These are phyloP conservation scores for Pseudognaphalium luteoalbum DNA, from an alignment of 129 eudicot species.

Conservation along the genomic window DNA sequence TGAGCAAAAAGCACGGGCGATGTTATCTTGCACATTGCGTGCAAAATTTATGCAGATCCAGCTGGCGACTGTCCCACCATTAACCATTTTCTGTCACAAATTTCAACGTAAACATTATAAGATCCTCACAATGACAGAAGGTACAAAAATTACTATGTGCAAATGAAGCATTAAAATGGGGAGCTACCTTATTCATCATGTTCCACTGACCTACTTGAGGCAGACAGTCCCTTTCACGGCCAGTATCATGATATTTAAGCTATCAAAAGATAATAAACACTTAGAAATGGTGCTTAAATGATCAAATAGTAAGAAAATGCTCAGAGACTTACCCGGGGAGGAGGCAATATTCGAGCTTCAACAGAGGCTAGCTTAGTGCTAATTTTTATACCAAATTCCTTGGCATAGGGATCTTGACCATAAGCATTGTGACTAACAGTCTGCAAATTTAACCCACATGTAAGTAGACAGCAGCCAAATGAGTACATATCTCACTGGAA, in stretches of 20 bases:
- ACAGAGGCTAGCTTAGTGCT: constrained; percentile 81
- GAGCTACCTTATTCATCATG: constrained; percentile 85
- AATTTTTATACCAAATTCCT: constrained; percentile 89
- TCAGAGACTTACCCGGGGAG: constrained; percentile 69
- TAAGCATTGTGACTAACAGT: constrained; percentile 89
- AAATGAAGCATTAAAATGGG: background rate
- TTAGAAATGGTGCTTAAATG: background rate
- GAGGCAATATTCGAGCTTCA: constrained; percentile 89
- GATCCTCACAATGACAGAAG: background rate
- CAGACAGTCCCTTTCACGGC: constrained; percentile 86
- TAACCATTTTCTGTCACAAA: constrained; percentile 45
- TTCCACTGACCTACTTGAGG: constrained; percentile 99
- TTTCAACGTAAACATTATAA: background rate
- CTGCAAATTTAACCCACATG: constrained; percentile 38
- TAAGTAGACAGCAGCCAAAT: background rate
- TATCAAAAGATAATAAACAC: constrained; percentile 21
- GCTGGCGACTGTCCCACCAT: constrained; percentile 72
- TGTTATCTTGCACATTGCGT: constrained; percentile 78
- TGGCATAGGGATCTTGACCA: constrained; percentile 74
- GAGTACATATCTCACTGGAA: background rate
- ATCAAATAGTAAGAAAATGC: background rate
- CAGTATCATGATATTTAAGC: constrained; percentile 96
- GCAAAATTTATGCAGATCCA: constrained; percentile 96
- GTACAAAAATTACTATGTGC: background rate
- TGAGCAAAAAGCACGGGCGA: constrained; percentile 73